phyloP scores from a whole-genome alignment of 352 stramenopile genomes.

The Globisporangium uncinulatum region DNA sequence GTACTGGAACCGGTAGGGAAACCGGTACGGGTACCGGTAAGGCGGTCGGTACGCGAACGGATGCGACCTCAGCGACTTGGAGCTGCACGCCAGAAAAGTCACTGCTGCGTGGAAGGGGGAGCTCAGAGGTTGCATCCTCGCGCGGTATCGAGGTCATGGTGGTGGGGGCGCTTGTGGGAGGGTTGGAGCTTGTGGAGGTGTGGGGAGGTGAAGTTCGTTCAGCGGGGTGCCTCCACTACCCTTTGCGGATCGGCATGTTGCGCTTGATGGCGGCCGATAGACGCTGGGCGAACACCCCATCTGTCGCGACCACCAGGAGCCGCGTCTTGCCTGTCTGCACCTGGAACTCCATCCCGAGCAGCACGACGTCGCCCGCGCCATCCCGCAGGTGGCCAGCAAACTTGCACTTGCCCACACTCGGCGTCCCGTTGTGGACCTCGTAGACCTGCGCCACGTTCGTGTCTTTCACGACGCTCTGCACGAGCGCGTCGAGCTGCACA shows the following conservation, averaged over 20 bases:
- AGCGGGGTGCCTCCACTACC: no score
- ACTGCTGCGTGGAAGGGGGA: no score
- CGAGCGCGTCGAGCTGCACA: conserved; percentile 41
- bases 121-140: no score
- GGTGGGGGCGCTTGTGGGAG: no score
- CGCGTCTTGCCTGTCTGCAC: conserved; percentile 60
- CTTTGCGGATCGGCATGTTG: conserved; percentile 30
- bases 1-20: no score
- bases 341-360: conserved; percentile 57
- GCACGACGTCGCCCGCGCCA: conserved; percentile 35
- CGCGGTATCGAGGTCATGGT: no score
- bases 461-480: conserved; percentile 44
- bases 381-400: conserved; percentile 59
- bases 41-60: no score
- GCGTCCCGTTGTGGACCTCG: conserved; percentile 69
- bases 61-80: no score
- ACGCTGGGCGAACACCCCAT: conserved; percentile 46
- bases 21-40: no score
- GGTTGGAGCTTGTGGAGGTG: no score
- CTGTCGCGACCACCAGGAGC: conserved; percentile 48
- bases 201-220: no score
- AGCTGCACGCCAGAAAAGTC: no score
- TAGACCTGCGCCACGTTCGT: conserved; percentile 72
- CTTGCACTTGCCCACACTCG: conserved; percentile 56
- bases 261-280: conserved; percentile 48